Conservation (phyloP, 768 basidiomycete genomes). For the Dioszegia aurantiaca region DNA sequence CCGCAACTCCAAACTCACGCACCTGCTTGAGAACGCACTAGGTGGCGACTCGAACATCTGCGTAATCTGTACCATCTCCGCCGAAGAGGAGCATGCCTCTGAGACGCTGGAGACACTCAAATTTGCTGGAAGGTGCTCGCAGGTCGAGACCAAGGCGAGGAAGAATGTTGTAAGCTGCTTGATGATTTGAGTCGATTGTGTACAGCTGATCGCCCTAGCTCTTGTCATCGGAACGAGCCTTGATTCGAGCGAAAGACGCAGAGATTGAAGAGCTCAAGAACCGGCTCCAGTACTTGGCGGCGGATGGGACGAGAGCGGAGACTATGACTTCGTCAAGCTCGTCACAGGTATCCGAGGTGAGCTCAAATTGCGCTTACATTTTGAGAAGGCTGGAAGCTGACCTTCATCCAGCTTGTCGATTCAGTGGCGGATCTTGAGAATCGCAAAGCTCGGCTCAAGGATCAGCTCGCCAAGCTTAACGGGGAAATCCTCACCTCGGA, state of each 20-base stretch:
- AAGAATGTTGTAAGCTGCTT: slow-evolving; percentile 46
- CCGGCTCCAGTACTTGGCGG: slow-evolving; percentile 31
- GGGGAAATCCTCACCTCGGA: slow-evolving; percentile 47
- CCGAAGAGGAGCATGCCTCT: slow-evolving; percentile 48
- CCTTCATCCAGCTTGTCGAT: slow-evolving; percentile 35
- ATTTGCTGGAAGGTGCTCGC: slow-evolving; percentile 51
- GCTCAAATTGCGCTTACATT: too few relatives aligned
- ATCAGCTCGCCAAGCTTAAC: slow-evolving; percentile 47
- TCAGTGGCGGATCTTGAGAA: slow-evolving; percentile 47
- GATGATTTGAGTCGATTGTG: not conserved
- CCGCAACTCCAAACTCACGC: slow-evolving; percentile 53
- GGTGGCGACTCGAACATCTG: slow-evolving; percentile 53
- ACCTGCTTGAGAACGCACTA: slow-evolving; percentile 52
- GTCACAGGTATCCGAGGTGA: slow-evolving; percentile 8
- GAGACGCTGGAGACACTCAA: slow-evolving; percentile 53
- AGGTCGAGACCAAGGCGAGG: slow-evolving; percentile 52
- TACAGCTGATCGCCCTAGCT: slow-evolving; percentile 30
- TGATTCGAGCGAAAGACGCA: slow-evolving; percentile 49
- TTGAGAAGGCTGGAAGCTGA: not conserved
- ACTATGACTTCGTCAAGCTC: not conserved
- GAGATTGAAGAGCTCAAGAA: slow-evolving; percentile 49
- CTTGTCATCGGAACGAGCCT: slow-evolving; percentile 43
- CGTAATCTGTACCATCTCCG: slow-evolving; percentile 53
- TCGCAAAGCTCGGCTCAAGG: slow-evolving; percentile 35
- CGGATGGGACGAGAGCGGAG: not conserved